These are phyloP conservation scores for Endoconidiophora laricicola DNA, from an alignment of 2,329 filamentous ascomycete species.

Conservation along the genomic window DNA sequence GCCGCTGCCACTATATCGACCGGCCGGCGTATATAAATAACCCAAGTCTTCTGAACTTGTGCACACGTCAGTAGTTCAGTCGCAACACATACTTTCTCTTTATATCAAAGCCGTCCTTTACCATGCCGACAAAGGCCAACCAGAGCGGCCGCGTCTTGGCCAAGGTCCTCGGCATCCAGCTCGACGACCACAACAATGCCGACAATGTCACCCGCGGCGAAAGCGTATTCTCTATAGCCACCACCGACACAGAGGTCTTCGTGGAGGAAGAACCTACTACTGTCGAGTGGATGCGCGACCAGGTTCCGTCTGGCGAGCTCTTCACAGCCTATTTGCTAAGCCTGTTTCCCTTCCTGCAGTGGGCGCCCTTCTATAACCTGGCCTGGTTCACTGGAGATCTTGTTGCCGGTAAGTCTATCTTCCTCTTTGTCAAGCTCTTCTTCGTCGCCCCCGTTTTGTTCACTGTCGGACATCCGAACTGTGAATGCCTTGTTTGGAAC, in stretches of 20 bases:
- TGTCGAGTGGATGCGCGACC: constrained; percentile 50
- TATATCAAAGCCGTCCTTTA: constrained; percentile 3
- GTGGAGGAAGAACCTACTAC: constrained; percentile 67
- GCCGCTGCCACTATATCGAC: too few relatives aligned
- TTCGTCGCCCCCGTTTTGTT: neutral
- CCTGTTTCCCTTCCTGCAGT: constrained; percentile 77
- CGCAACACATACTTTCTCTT: neutral
- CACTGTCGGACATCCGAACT: neutral
- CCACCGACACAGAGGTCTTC: constrained; percentile 50
- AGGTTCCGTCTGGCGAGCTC: constrained; percentile 41
- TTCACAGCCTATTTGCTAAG: constrained; percentile 45
- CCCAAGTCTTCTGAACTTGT: too few relatives aligned
- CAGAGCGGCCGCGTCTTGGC: constrained; percentile 59
- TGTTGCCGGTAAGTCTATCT: constrained; percentile 41
- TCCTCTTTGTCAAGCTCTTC: neutral
- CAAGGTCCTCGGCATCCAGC: constrained; percentile 67
- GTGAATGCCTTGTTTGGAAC: neutral
- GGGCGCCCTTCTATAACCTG: constrained; percentile 76
- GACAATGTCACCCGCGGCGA: constrained; percentile 60
- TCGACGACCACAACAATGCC: constrained; percentile 35
- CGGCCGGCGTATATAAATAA: too few relatives aligned
- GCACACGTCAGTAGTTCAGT: too few relatives aligned
- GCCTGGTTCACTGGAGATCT: constrained; percentile 83
- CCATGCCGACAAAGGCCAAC: constrained; percentile 27
- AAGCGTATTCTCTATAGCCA: constrained; percentile 58